A percentile compares a stretch with the other conserved stretches of the same genome.
Evolutionary conservation across 345 rosid genomes (phyloP).

Genomic region (Euphorbia peplus): DNA sequence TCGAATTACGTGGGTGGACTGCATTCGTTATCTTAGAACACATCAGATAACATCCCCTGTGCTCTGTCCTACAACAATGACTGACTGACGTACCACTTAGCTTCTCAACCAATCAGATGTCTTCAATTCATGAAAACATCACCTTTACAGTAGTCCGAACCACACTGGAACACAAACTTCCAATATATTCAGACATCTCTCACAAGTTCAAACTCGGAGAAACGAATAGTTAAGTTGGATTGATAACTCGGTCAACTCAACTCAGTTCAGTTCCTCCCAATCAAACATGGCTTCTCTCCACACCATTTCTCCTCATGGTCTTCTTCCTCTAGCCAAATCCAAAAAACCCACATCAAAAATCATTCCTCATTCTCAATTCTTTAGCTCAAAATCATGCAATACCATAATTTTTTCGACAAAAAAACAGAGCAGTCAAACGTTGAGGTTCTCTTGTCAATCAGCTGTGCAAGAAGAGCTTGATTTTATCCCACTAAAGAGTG

Average conservation of each 20-base stretch:
- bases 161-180: neutral
- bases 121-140: neutral
- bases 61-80: too few relatives aligned
- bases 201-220: constrained; percentile 33
- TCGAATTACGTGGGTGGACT: constrained; percentile 13
- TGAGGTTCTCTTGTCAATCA: constrained; percentile 44
- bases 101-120: too few relatives aligned
- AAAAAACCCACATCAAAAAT: constrained; percentile 28
- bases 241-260: constrained; percentile 33
- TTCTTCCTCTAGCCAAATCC: constrained; percentile 53
- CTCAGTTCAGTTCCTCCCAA: constrained; percentile 31
- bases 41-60: too few relatives aligned
- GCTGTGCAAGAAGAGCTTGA: constrained; percentile 51
- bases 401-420: constrained; percentile 33
- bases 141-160: neutral
- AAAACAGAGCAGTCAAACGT: constrained; percentile 34
- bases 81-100: too few relatives aligned
- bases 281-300: constrained; percentile 67
- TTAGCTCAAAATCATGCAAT: constrained; percentile 26
- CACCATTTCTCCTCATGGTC: constrained; percentile 49
- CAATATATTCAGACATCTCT: constrained; percentile 8
- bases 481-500: constrained; percentile 59
- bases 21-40: neutral
- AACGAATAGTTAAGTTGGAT: constrained; percentile 16
- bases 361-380: constrained; percentile 16